phyloP scores from a whole-genome alignment of 2,329 filamentous ascomycete genomes.

The Iodosphaeria phyllophila region DNA sequence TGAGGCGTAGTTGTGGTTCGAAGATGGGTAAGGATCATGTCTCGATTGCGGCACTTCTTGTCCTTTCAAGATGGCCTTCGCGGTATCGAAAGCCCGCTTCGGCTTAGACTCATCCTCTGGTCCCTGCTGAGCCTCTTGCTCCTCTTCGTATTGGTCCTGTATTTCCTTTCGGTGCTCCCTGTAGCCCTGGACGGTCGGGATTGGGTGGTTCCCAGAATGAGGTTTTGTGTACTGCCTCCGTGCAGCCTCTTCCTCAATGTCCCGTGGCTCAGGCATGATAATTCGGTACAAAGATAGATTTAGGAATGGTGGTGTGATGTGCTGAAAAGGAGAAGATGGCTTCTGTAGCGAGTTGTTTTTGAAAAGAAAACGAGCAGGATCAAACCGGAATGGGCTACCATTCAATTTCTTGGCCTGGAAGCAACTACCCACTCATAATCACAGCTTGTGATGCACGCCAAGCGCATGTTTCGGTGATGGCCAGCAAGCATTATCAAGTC shows the following conservation, averaged over 20 bases:
- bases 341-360: too few relatives aligned
- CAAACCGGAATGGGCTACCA: too few relatives aligned
- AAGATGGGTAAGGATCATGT: slow-evolving; percentile 17
- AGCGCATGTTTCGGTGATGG: too few relatives aligned
- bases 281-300: too few relatives aligned
- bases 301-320: too few relatives aligned
- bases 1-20: slow-evolving; percentile 14
- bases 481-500: too few relatives aligned
- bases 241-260: neutral
- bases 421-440: too few relatives aligned
- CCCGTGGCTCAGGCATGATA: neutral
- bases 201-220: slow-evolving; percentile 3
- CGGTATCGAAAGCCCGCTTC: slow-evolving; percentile 15
- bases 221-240: neutral
- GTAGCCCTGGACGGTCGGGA: slow-evolving; percentile 29
- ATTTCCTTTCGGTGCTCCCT: slow-evolving; percentile 25
- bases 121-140: slow-evolving; percentile 13
- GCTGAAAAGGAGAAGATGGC: too few relatives aligned
- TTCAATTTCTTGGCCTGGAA: too few relatives aligned
- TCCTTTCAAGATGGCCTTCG: slow-evolving; percentile 17
- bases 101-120: slow-evolving; percentile 16
- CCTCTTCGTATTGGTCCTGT: slow-evolving; percentile 18
- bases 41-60: slow-evolving; percentile 11
- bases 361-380: too few relatives aligned
- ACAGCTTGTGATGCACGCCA: too few relatives aligned